These are phyloP conservation scores for Gorgonomyces haynaldii DNA, from an alignment of 192 early-diverging fungal genomes.

Conservation along the genomic window DNA sequence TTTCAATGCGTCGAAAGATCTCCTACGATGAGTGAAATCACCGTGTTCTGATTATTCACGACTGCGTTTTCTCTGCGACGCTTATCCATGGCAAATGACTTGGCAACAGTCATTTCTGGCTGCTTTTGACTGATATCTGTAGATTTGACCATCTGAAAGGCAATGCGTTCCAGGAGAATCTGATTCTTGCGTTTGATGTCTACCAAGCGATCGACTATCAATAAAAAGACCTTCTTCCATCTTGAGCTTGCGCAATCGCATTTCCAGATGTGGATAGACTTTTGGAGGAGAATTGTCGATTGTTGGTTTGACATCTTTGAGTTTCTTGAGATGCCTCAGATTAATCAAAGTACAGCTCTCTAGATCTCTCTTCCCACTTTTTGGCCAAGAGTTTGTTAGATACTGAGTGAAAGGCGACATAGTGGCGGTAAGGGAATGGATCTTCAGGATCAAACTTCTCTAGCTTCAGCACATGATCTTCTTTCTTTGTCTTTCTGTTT, in stretches of 20 bases:
- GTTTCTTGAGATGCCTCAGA: constrained; percentile 15
- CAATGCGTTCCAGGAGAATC: constrained; percentile 36
- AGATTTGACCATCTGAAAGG: constrained; percentile 22
- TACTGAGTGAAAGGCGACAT: constrained; percentile 21
- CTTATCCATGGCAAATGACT: constrained; percentile 7
- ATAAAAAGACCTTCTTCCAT: constrained; percentile 31
- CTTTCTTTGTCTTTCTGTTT: not conserved
- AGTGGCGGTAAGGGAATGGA: constrained; percentile 29
- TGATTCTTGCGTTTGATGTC: constrained; percentile 39
- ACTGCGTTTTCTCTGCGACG: constrained; percentile 8
- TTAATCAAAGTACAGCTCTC: constrained; percentile 26
- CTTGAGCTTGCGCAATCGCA: constrained; percentile 29
- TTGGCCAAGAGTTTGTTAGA: constrained; percentile 31
- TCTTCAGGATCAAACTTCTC: not conserved
- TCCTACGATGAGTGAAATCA: constrained; percentile 10
- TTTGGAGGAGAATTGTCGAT: constrained; percentile 34
- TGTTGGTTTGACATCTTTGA: constrained; percentile 21
- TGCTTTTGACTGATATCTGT: not conserved
- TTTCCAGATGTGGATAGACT: constrained; percentile 35
- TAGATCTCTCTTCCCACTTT: constrained; percentile 26
- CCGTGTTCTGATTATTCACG: constrained; percentile 19
- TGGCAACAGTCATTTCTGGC: constrained; percentile 1
- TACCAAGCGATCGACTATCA: constrained; percentile 22
- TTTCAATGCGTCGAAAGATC: constrained; percentile 35
- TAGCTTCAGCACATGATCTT: too few species aligned